Conservation (phyloP, 2,329 filamentous ascomycete genomes). For the Phialophora verrucosa region DNA sequence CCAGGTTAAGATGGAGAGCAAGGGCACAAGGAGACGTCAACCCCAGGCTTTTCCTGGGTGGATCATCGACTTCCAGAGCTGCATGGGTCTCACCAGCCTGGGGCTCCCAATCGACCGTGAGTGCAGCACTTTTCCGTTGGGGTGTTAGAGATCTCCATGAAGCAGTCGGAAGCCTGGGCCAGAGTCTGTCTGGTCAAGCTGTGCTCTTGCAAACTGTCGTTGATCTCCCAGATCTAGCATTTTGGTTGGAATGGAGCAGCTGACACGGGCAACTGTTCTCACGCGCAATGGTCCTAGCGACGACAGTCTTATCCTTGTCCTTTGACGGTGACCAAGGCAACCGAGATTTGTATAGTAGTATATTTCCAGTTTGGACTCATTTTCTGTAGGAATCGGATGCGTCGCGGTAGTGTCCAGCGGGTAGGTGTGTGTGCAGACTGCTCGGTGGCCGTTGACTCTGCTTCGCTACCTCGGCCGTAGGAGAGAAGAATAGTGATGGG, state of each 20-base stretch:
- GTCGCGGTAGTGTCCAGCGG: conserved; percentile 39
- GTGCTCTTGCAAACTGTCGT: too few relatives aligned
- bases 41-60: background rate
- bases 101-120: background rate
- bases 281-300: background rate
- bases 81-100: background rate
- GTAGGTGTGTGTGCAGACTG: conserved; percentile 37
- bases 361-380: conserved; percentile 11
- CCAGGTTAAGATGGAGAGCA: background rate
- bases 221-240: background rate
- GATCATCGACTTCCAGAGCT: background rate
- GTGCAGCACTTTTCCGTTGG: background rate
- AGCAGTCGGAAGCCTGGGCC: too few relatives aligned
- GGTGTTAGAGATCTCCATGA: too few relatives aligned
- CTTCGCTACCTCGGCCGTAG: conserved; percentile 66
- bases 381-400: conserved; percentile 29
- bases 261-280: background rate
- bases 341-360: conserved; percentile 1
- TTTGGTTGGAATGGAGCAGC: background rate
- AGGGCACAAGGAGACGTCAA: background rate
- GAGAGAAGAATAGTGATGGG: conserved; percentile 88
- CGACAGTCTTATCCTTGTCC: background rate
- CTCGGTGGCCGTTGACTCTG: conserved; percentile 34
- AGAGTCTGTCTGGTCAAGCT: too few relatives aligned
- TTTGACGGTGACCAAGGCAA: background rate